Evolutionary conservation across 352 stramenopile species (phyloP), one percentile per base, ranked within the genome.

Genomic region (Globisporangium solare): DNA sequence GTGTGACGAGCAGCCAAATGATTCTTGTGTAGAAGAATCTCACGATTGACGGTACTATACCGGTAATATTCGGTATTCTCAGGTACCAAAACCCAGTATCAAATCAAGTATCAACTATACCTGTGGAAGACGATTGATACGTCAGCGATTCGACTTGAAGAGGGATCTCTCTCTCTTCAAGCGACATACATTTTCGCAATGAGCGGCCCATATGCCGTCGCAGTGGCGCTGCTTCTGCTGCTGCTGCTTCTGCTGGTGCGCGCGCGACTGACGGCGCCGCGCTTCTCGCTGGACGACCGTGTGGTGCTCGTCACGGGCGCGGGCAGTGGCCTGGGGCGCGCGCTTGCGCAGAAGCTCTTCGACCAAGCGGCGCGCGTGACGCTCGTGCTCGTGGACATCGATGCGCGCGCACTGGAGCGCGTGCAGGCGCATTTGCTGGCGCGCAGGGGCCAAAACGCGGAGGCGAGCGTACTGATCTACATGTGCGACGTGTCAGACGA

Each of bases 221-320:
- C 39, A 10, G 56, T 11, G 15, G 24, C 50, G 10, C 14, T 49
- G 42, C 49, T 63, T 21, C 54, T 60, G 39, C 39, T 43, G 6
- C 22, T 42, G 13, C 17, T 21, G 47, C 32, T 31, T 1, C 2
- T n/a, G 7, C 20, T 22, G 14, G 13, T 17, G 11, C 17, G 21
- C 42, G 18, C 8, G 4, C 39, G 20, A 17, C 1, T 15, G 17
- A 14, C 20, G 17, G 14, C 11, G 4, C 7, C 39, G 10, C 39
- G 13, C 17, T 87, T 92, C 60, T 56, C 42, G 27, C 53, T 88
- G 17, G 62, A 82, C 18, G 67, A 48, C 12, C 74, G 74, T 48
- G 79, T 83, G 13, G 65, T 90, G 31, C 66, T 92, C 8, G 72
- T 92, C 57, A 92, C 82, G 2, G 82, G 82, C 18, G 79, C 77